A percentile compares a stretch with the other conserved stretches of the same genome.
Evolutionary conservation across 352 stramenopile genomes (phyloP).

Genomic region (Thalassiosira mediterranea): DNA sequence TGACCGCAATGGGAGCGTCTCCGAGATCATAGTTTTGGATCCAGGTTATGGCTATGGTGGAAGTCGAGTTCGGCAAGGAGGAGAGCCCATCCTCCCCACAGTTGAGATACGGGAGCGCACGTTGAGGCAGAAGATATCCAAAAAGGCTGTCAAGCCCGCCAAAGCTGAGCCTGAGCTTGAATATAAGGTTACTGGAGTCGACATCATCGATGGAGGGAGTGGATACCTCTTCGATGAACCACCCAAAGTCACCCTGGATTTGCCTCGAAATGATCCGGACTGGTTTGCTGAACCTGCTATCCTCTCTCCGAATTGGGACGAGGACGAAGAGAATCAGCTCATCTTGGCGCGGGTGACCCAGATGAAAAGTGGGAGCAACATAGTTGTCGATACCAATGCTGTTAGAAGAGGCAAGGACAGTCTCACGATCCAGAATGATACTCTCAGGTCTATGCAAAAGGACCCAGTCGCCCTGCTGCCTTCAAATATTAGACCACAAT

Average conservation of each 20-base stretch:
- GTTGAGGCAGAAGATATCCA: slow-evolving; percentile 12
- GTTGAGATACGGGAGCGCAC: slow-evolving; percentile 41
- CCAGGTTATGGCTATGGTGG: slow-evolving; percentile 79
- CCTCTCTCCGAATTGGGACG: slow-evolving; percentile 19
- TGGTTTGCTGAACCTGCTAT: slow-evolving; percentile 65
- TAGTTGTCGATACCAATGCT: slow-evolving; percentile 30
- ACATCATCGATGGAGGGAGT: slow-evolving; percentile 69
- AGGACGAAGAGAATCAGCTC: slow-evolving; percentile 43
- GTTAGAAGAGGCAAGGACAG: slow-evolving; percentile 18
- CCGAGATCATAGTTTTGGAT: slow-evolving; percentile 76
- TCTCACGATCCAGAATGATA: slow-evolving; percentile 22
- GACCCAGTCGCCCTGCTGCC: slow-evolving; percentile 74
- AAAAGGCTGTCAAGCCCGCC: slow-evolving; percentile 41
- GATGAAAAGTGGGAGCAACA: slow-evolving; percentile 45
- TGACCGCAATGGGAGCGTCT: slow-evolving; percentile 67
- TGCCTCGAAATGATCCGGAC: slow-evolving; percentile 69
- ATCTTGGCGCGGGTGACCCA: slow-evolving; percentile 50
- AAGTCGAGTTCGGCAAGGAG: slow-evolving; percentile 17
- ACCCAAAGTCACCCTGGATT: slow-evolving; percentile 59
- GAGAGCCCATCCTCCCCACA: slow-evolving; percentile 56
- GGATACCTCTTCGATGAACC: slow-evolving; percentile 74
- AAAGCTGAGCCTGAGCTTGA: slow-evolving; percentile 75
- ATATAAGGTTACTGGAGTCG: slow-evolving; percentile 70
- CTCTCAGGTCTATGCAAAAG: slow-evolving; percentile 39
- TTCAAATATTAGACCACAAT: slow-evolving; percentile 58